Conservation (phyloP, 2,329 filamentous ascomycete species). For the Chaetomium olivaceum region DNA sequence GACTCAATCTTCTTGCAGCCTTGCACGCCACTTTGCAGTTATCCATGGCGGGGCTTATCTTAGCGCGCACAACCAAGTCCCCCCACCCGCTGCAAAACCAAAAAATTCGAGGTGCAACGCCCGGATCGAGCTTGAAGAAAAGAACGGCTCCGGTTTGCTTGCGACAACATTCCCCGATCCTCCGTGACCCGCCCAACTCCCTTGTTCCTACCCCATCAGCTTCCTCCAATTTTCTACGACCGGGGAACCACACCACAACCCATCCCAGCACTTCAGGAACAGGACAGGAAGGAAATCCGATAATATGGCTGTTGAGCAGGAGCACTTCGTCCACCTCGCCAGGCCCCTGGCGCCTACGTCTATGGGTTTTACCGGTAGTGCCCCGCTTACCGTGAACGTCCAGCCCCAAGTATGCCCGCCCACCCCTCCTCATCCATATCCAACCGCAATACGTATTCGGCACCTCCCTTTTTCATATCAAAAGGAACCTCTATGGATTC, state of each 20-base stretch:
- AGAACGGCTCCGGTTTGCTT: constrained; percentile 24
- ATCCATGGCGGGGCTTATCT: constrained; percentile 47
- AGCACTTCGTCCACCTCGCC: constrained; percentile 92
- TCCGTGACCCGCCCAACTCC: constrained; percentile 27
- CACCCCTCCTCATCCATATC: constrained; percentile 4
- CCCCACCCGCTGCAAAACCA: constrained; percentile 42
- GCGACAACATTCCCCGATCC: constrained; percentile 28
- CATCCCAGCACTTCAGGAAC: constrained; percentile 24
- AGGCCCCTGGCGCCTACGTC: constrained; percentile 83
- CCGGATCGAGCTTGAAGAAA: constrained; percentile 32
- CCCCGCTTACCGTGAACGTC: constrained; percentile 90
- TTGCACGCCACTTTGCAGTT: constrained; percentile 34
- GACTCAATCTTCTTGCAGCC: constrained; percentile 18
- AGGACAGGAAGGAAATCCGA: constrained; percentile 34
- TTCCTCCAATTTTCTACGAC: constrained; percentile 29
- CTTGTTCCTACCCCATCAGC: constrained; percentile 26
- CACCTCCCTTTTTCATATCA: not conserved
- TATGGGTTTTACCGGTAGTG: constrained; percentile 77
- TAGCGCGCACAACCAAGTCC: constrained; percentile 56
- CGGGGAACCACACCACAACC: constrained; percentile 23
- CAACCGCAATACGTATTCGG: not conserved
- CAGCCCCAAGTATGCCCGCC: constrained; percentile 78
- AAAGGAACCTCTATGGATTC: not conserved
- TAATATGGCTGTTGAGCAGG: constrained; percentile 77
- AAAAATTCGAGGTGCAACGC: constrained; percentile 34